phyloP scores from a whole-genome alignment of 2,329 filamentous ascomycete species.

The Proliferodiscus dingleyae region DNA sequence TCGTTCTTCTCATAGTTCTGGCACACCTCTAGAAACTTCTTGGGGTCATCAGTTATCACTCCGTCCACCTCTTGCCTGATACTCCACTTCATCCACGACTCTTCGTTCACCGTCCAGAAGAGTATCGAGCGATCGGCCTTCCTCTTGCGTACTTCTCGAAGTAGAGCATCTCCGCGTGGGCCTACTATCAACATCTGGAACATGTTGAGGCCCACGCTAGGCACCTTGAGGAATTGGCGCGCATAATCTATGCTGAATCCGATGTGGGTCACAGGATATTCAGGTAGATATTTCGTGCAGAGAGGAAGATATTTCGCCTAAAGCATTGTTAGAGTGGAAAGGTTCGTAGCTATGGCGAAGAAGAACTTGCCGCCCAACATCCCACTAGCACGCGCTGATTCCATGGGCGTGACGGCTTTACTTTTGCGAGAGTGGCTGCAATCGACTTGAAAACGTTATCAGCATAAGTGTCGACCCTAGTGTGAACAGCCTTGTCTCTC shows the following conservation, averaged over 20 bases:
- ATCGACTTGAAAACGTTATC: constrained; percentile 67
- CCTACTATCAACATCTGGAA: constrained; percentile 64
- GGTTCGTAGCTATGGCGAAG: not conserved
- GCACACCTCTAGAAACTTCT: constrained; percentile 59
- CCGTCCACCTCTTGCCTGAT: constrained; percentile 65
- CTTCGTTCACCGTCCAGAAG: constrained; percentile 84
- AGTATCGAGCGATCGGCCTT: constrained; percentile 57
- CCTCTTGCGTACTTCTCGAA: constrained; percentile 48
- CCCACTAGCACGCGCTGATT: constrained; percentile 69
- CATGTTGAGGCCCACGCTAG: constrained; percentile 74
- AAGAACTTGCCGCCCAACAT: constrained; percentile 64
- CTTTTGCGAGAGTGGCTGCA: constrained; percentile 54
- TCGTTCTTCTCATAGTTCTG: constrained; percentile 23
- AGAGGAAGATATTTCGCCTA: constrained; percentile 64
- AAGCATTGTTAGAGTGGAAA: constrained; percentile 4
- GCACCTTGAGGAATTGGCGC: constrained; percentile 61
- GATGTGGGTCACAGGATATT: constrained; percentile 61
- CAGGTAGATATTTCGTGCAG: constrained; percentile 56
- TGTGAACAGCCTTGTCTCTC: not conserved
- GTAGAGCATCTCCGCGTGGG: constrained; percentile 61
- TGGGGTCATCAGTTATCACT: constrained; percentile 81
- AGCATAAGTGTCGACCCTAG: constrained; percentile 63
- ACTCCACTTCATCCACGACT: constrained; percentile 75
- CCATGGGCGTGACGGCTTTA: constrained; percentile 57
- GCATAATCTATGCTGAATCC: constrained; percentile 57